phyloP scores from a whole-genome alignment of 345 rosid species.

The Cardamine resedifolia region DNA sequence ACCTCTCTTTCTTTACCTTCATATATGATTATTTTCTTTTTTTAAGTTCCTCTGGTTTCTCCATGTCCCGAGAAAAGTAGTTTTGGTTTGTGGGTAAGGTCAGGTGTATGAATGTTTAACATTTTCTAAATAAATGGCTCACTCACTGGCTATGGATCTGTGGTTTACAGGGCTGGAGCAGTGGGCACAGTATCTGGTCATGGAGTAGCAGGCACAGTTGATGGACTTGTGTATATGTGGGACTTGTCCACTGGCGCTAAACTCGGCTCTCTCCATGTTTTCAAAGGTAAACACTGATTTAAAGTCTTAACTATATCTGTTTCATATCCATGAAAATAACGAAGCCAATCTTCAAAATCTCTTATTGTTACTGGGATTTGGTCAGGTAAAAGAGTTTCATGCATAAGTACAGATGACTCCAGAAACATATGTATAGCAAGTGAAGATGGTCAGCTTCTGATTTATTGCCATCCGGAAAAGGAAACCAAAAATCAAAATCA shows the following conservation, averaged over 20 bases:
- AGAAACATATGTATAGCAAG: conserved; percentile 54
- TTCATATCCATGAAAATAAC: not conserved
- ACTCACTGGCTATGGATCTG: not conserved
- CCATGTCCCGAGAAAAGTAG: not conserved
- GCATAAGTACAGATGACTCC: conserved; percentile 71
- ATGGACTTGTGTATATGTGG: conserved; percentile 73
- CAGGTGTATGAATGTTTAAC: conserved; percentile 18
- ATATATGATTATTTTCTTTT: not conserved
- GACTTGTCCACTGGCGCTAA: conserved; percentile 63
- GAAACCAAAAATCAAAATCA: conserved; percentile 9
- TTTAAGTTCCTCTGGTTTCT: conserved; percentile 2
- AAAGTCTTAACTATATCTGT: not conserved
- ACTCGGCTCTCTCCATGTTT: conserved; percentile 63
- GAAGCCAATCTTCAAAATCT: not conserved
- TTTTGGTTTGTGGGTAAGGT: not conserved
- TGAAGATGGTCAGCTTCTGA: conserved; percentile 62
- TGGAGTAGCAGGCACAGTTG: conserved; percentile 73
- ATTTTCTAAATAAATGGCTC: not conserved
- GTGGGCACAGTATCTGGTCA: conserved; percentile 49
- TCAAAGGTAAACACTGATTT: conserved; percentile 53
- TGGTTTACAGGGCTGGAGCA: conserved; percentile 58
- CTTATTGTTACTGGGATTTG: not conserved
- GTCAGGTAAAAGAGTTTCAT: conserved; percentile 61
- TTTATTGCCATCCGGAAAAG: conserved; percentile 44
- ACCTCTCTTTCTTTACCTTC: conserved; percentile 16